A percentile compares a stretch with the other conserved stretches of the same genome.
phyloP scores from a whole-genome alignment of 768 basidiomycete species.

The Tephrocybe sp. region DNA sequence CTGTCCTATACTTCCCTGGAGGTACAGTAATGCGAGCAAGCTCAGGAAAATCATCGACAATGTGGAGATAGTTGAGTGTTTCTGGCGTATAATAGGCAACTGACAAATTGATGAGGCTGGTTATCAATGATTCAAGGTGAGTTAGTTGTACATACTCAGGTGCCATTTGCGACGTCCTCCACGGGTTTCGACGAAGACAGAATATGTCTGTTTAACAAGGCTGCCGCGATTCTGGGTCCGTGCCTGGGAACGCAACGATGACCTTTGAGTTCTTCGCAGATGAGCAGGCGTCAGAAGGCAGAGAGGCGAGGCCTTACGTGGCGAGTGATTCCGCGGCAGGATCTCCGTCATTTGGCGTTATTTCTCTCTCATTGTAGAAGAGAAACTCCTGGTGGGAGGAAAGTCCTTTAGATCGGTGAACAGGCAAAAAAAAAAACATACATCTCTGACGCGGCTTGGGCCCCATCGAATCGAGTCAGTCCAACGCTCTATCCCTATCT shows the following conservation, averaged over 20 bases:
- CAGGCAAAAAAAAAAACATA: slow-evolving; percentile 32
- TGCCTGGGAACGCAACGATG: slow-evolving; percentile 20
- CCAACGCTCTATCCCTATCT: slow-evolving; percentile 82
- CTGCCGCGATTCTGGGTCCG: slow-evolving; percentile 38
- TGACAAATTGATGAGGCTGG: slow-evolving; percentile 24
- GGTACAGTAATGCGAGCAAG: slow-evolving; percentile 58
- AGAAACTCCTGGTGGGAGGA: slow-evolving; percentile 66
- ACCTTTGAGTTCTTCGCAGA: slow-evolving; percentile 17
- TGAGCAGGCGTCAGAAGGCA: background rate
- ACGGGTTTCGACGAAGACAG: slow-evolving; percentile 68
- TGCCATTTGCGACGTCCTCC: slow-evolving; percentile 80
- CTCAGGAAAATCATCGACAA: slow-evolving; percentile 58
- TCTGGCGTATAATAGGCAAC: slow-evolving; percentile 80
- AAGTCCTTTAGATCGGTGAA: slow-evolving; percentile 6
- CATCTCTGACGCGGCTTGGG: slow-evolving; percentile 75
- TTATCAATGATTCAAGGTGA: slow-evolving; percentile 2
- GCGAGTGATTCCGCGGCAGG: slow-evolving; percentile 50
- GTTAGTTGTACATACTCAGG: slow-evolving; percentile 51
- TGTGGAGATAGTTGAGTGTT: slow-evolving; percentile 52
- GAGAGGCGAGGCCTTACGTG: slow-evolving; percentile 36
- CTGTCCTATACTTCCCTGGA: slow-evolving; percentile 61
- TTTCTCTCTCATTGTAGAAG: slow-evolving; percentile 69
- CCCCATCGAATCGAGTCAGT: slow-evolving; percentile 82
- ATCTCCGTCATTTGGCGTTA: slow-evolving; percentile 46
- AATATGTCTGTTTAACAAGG: slow-evolving; percentile 80